Conservation (phyloP, 2,329 filamentous ascomycete species). For the Paracamarosporium sp. region DNA sequence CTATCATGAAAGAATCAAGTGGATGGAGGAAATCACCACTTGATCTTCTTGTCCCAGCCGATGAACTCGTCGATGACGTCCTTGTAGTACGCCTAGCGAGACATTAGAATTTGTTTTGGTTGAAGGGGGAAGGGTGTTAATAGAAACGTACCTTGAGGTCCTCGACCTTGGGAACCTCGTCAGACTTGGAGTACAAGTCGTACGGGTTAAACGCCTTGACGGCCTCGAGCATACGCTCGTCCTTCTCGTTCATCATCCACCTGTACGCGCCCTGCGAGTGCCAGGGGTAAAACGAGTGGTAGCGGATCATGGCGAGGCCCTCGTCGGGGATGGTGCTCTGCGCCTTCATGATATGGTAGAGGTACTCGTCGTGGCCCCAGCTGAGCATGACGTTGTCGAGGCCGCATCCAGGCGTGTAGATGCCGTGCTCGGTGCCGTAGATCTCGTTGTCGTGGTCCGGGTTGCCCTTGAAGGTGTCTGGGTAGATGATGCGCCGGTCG, state of each 20-base stretch:
- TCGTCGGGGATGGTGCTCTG: conserved; percentile 81
- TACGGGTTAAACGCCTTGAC: conserved; percentile 91
- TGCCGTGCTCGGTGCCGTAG: conserved; percentile 78
- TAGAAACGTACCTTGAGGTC: conserved; percentile 69
- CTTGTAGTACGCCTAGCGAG: conserved; percentile 70
- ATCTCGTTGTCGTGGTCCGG: conserved; percentile 74
- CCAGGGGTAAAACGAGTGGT: conserved; percentile 94
- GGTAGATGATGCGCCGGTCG: conserved; percentile 79
- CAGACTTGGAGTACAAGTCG: conserved; percentile 90
- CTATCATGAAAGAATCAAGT: neutral
- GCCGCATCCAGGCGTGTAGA: conserved; percentile 80
- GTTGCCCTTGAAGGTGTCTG: conserved; percentile 77
- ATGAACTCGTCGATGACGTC: conserved; percentile 79
- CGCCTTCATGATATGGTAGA: conserved; percentile 85
- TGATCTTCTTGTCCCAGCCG: conserved; percentile 67
- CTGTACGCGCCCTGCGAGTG: conserved; percentile 80
- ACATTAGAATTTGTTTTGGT: conserved; percentile 7
- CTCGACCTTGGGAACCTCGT: conserved; percentile 76
- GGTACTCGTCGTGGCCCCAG: conserved; percentile 89
- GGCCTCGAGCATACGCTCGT: conserved; percentile 78
- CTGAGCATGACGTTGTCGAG: conserved; percentile 87
- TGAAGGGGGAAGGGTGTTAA: neutral
- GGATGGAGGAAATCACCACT: conserved; percentile 67
- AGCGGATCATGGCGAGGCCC: conserved; percentile 89
- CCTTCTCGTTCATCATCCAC: conserved; percentile 84